Base-by-base conservation (phyloP, 2,329 filamentous ascomycete genomes). In the Xylaria sp. region DNA sequence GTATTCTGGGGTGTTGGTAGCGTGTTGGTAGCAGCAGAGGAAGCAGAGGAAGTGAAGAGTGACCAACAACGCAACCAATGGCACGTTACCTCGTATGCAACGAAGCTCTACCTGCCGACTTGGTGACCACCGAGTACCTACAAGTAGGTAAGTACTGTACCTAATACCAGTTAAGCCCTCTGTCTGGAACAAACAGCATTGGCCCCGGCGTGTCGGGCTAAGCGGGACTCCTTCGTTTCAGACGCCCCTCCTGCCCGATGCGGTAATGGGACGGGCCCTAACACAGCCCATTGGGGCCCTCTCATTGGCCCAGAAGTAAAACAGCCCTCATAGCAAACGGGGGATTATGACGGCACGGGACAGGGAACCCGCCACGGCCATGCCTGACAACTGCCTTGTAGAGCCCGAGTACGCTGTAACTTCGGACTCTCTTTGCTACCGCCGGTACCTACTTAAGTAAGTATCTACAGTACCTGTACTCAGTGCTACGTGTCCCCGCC, bases 171-270 rank as follows among this genome's bases (percentile, higher is more conserved):
- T 47, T 23, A 29, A 21, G 46, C 54, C 41, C 25, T 48, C 46
- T 60, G 33, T 41, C 25, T 23, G 41, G 52, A 53, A 56, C 52
- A 35, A 23, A 27, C 54, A 35, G 47, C 31, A 37, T n/a, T 35
- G 46, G 46, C 17, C 29, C 29, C 33, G 21, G 29, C 44, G 19
- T 17, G 54, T 37, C 23, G 46, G 43, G 48, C 51, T 60, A 51
- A 35, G 21, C 43, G 51, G 21, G 21, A 53, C 61, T 68, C 67
- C 67, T 70, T 63, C 62, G 69, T 72, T 71, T 72, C 71, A 73
- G 62, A 54, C 46, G 44, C 66, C 62, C 68, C 64, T 67, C 71
- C 70, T 72, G 61, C 70, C 68, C 47, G 25, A 71, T 71, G 46
- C 31, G 66, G 71, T 44, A 37, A 51, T 68, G 58, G 59, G 67